Conservation (phyloP, 495 filamentous ascomycete genomes). For the Neurospora sp. region DNA sequence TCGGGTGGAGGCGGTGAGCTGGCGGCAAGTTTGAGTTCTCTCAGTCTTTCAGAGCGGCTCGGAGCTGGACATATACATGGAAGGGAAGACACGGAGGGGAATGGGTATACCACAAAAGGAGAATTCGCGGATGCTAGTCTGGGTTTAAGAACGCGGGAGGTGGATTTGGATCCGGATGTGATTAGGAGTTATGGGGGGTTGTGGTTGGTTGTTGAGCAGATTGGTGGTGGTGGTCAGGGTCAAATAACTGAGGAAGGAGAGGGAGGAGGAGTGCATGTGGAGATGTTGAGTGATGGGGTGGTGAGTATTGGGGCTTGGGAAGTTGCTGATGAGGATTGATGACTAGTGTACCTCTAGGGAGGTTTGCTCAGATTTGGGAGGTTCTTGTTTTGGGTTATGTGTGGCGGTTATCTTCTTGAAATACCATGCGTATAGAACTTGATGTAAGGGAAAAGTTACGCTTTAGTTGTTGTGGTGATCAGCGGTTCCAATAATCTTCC, state of each 20-base stretch:
- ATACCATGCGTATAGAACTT: neutral
- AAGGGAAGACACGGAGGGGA: constrained; percentile 42
- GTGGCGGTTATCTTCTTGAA: neutral
- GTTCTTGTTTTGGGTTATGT: neutral
- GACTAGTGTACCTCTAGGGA: neutral
- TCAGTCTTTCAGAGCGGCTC: neutral
- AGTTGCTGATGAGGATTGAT: constrained; percentile 25
- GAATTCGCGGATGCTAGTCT: constrained; percentile 57
- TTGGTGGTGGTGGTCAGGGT: constrained; percentile 22
- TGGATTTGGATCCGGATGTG: constrained; percentile 53
- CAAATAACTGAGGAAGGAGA: constrained; percentile 15
- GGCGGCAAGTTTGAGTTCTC: neutral
- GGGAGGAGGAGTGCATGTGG: constrained; percentile 51
- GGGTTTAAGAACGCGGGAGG: constrained; percentile 59
- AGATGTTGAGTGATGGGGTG: constrained; percentile 56
- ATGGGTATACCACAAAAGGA: constrained; percentile 31
- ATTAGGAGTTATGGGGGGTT: constrained; percentile 41
- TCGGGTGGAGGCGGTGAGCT: neutral
- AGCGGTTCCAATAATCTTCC: neutral
- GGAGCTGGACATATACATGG: neutral
- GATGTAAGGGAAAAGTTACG: neutral
- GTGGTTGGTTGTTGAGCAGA: constrained; percentile 72
- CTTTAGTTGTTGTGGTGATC: neutral
- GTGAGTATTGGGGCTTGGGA: constrained; percentile 51
- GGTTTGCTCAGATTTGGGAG: neutral